phyloP scores from a whole-genome alignment of 192 early-diverging fungal genomes.

The Backusella liffmaniae region DNA sequence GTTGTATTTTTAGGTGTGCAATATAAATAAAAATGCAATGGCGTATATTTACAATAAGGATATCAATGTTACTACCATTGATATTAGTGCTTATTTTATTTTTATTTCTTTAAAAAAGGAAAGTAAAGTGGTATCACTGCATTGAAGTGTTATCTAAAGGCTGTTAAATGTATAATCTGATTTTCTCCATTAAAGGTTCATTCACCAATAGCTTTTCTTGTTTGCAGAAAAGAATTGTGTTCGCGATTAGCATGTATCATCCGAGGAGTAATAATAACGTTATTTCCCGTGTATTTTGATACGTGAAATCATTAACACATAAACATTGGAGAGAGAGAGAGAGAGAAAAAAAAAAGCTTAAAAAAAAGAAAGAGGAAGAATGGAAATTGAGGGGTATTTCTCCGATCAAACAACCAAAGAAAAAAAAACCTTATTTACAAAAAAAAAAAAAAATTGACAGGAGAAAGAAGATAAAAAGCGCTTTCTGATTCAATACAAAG shows the following conservation, averaged over 20 bases:
- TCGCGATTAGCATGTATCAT: neutral
- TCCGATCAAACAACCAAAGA: neutral
- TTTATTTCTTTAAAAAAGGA: neutral
- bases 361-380: neutral
- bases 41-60: neutral
- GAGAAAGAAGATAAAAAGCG: neutral
- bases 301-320: neutral
- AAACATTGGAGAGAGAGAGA: neutral
- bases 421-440: neutral
- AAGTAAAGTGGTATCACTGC: neutral
- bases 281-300: neutral
- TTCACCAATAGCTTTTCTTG: neutral
- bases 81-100: no score
- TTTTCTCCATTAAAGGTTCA: neutral
- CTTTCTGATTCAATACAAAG: neutral
- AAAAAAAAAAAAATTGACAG: neutral
- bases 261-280: slow-evolving; percentile 1
- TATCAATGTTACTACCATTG: neutral
- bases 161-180: neutral
- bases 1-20: no score
- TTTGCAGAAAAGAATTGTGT: neutral
- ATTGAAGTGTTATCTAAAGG: neutral
- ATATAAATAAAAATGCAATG: no score
- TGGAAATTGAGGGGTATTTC: neutral
- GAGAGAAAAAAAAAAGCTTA: neutral